Percentiles rank a stretch among this genome's conserved stretches.
Conservation (phyloP, 306 rosid genomes). For the Sesbania bispinosa region DNA sequence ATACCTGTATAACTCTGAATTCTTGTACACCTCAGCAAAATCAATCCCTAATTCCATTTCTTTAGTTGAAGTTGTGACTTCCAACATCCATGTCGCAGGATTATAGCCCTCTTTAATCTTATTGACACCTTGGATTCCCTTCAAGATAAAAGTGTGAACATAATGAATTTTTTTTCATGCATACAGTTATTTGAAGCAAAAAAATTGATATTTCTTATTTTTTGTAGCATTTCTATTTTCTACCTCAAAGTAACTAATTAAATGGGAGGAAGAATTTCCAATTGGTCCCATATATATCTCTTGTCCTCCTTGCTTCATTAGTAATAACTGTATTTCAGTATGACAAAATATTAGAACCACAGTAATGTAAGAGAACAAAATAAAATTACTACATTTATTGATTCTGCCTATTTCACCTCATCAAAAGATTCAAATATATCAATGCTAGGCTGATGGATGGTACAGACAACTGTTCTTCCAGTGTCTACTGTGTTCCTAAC, state of each 20-base stretch:
- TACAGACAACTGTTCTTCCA: constrained; percentile 67
- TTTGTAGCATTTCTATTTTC: neutral
- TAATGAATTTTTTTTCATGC: too few relatives aligned
- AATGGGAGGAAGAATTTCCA: constrained; percentile 42
- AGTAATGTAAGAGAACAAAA: constrained; percentile 9
- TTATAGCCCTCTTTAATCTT: constrained; percentile 48
- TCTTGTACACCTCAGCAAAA: constrained; percentile 39
- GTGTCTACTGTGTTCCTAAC: constrained; percentile 70
- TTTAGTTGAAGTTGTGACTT: constrained; percentile 37
- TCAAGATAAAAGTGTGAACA: constrained; percentile 11
- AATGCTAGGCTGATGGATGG: constrained; percentile 72
- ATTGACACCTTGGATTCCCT: constrained; percentile 41
- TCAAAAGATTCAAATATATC: constrained; percentile 66
- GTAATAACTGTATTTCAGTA: constrained; percentile 38
- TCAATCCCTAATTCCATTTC: constrained; percentile 40
- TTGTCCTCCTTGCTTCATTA: constrained; percentile 51
- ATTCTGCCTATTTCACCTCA: constrained; percentile 37
- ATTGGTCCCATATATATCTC: constrained; percentile 51
- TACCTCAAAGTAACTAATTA: constrained; percentile 49
- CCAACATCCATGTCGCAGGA: constrained; percentile 58
- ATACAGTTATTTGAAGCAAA: neutral
- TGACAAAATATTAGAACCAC: constrained; percentile 8
- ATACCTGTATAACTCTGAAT: constrained; percentile 47
- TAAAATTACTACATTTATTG: neutral
- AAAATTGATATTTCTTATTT: neutral